Base-by-base conservation (phyloP, 352 stramenopile species). In the Thraustotheca clavata region DNA sequence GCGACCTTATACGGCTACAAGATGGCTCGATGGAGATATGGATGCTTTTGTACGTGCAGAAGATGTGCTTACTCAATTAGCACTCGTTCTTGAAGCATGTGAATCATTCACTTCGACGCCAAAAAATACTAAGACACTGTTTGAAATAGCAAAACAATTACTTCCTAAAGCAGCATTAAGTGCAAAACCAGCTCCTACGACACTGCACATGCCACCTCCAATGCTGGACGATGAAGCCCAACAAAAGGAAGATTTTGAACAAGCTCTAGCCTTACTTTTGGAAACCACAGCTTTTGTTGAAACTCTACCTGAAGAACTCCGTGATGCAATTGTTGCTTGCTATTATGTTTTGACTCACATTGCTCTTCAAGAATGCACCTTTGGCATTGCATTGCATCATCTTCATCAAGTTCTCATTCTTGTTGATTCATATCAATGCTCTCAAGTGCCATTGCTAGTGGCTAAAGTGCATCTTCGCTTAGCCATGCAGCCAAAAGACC, bases 171-270 rank as follows among this genome's bases (percentile, higher is more conserved):
- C 57, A n/a, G 6, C 16, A 26, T 29, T 43, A 16, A 18, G 16
- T 20, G 38, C 38, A 16, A 20, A 18, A 20, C 38, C 38, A 20
- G 11, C 43, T 2, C 14, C 31, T 6, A 22, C 1, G 0, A 6
- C 5, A 6, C n/a, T 4, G 20, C 4, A 20, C 3, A 7, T 1
- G 2, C 38, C 57, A 22, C 57, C 57, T 22, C 57, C 57, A 9
- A 43, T 65, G 14, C 26, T 65, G 0, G 57, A 65, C 40, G 57
- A 65, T 32, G 57, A 65, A 35, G 57, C 57, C 20, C 57, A 65
- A 39, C 35, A 65, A 35, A 65, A 65, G 27, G 57, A 65, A 39
- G 57, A 65, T 27, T 55, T 65, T 39, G 57, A 65, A 35, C 38
- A 40, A 5, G 57, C 57, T 5, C 40, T 55, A 5, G 22, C 31